Evolutionary conservation across 352 stramenopile species (phyloP).

Genomic region (Pythium guiyangense): DNA sequence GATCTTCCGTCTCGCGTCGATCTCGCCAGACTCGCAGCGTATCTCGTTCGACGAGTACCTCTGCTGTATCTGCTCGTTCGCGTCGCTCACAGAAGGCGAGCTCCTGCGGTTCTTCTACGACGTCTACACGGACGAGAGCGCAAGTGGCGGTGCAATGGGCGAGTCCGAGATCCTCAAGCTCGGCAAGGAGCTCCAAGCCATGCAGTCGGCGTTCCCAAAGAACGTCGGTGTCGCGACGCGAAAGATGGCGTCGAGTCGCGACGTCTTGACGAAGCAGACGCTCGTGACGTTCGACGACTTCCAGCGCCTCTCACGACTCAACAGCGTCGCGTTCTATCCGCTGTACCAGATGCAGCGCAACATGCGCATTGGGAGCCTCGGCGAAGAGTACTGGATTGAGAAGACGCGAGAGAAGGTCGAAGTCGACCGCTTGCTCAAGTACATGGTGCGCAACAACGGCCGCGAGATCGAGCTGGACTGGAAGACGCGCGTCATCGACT

Average conservation of each 20-base stretch:
- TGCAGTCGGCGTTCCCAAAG: constrained; percentile 30
- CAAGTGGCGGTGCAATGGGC: constrained; percentile 15
- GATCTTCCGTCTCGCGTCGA: constrained; percentile 30
- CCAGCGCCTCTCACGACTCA: constrained; percentile 35
- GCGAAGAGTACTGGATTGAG: constrained; percentile 44
- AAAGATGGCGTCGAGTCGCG: constrained; percentile 22
- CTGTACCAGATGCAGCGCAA: constrained; percentile 47
- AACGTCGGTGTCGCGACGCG: constrained; percentile 46
- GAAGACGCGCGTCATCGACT: constrained; percentile 24
- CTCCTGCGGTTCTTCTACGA: constrained; percentile 61
- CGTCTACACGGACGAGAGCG: constrained; percentile 31
- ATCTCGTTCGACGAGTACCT: constrained; percentile 61
- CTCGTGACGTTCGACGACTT: constrained; percentile 48
- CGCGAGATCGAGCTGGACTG: constrained; percentile 27
- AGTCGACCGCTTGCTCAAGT: constrained; percentile 26
- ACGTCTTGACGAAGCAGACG: constrained; percentile 16
- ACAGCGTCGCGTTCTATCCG: constrained; percentile 50
- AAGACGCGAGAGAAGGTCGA: constrained; percentile 42
- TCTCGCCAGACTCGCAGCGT: constrained; percentile 17
- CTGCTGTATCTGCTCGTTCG: constrained; percentile 38
- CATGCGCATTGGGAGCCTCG: constrained; percentile 26
- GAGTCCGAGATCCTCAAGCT: constrained; percentile 34
- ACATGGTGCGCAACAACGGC: constrained; percentile 36
- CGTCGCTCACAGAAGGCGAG: constrained; percentile 36
- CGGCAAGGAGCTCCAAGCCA: constrained; percentile 32